phyloP scores from a whole-genome alignment of 345 rosid species.

The Gossypium stocksii region DNA sequence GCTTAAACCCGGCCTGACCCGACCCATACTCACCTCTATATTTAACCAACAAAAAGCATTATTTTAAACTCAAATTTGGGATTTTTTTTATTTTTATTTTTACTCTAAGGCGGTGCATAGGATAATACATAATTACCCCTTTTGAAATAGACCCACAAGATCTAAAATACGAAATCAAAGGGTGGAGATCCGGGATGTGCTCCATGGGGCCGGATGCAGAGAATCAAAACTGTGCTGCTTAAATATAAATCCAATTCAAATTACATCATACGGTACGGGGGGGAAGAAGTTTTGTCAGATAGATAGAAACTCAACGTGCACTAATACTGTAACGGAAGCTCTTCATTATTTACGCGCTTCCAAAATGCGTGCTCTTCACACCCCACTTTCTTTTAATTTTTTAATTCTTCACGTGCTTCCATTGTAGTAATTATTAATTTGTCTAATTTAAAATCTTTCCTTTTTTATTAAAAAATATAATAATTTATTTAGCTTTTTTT shows the following conservation, averaged over 20 bases:
- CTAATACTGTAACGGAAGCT: background rate
- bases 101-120: too few relatives aligned
- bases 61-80: too few relatives aligned
- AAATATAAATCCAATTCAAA: conserved; percentile 27
- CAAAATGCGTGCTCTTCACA: background rate
- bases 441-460: too few relatives aligned
- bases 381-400: background rate
- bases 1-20: too few relatives aligned
- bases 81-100: too few relatives aligned
- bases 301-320: conserved; percentile 42
- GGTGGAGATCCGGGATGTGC: background rate
- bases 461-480: too few relatives aligned
- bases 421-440: too few relatives aligned
- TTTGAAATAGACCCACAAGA: background rate
- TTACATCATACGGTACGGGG: conserved; percentile 23
- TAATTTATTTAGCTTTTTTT: too few relatives aligned
- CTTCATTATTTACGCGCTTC: background rate
- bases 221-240: background rate
- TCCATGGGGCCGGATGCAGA: background rate
- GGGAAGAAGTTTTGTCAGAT: conserved; percentile 34
- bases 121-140: too few relatives aligned
- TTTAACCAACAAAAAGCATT: too few relatives aligned
- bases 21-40: too few relatives aligned
- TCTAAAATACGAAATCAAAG: background rate
- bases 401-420: background rate